Base-by-base conservation (phyloP, 2,329 filamentous ascomycete species). In the Ustulina deusta region DNA sequence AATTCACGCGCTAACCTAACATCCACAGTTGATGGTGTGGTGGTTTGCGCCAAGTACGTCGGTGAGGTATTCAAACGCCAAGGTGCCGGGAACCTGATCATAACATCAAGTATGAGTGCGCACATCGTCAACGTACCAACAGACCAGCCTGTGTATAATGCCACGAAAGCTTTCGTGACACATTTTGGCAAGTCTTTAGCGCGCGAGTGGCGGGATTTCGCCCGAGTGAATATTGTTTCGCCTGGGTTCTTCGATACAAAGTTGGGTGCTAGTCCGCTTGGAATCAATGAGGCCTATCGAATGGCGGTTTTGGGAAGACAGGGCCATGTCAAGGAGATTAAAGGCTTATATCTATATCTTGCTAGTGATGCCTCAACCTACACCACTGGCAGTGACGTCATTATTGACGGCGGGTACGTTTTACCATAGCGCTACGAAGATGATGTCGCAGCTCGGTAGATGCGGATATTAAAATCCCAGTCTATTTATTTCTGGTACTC, bases 71-170 rank as follows among this genome's bases (percentile, higher is more conserved):
- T 72, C 40, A 68, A 72, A 42, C 57, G 69, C 29, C 70, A 70
- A 44, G 69, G 65, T 25, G 62, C 66, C 0, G 70, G 70, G 13
- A 71, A 70, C 34, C 57, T 72, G 74, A 78, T 73, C 61, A 68
- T 72, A 57, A 72, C 72, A 22, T 69, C 72, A 27, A 71, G 68
- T 61, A 86, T 86, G 79, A 84, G 81, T 60, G 84, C 74, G 0
- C 80, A 83, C 64, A 81, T 86, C 48, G 84, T 85, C 71, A 86
- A 86, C 61, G 83, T 85, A 1, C 84, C 84, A 1, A 77, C 82
- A 15, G 84, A 87, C 54, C 86, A 88, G 72, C 83, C 85, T 1
- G 83, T 85, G 13, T 89, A 88, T 76, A 89, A 89, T 69, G 82
- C 81, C 7, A 84, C 82, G 34, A 88, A 89, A 73, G 86, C 86